Base-by-base conservation (phyloP, 805 yeast genomes). In the Spencermartinsiella europaea region DNA sequence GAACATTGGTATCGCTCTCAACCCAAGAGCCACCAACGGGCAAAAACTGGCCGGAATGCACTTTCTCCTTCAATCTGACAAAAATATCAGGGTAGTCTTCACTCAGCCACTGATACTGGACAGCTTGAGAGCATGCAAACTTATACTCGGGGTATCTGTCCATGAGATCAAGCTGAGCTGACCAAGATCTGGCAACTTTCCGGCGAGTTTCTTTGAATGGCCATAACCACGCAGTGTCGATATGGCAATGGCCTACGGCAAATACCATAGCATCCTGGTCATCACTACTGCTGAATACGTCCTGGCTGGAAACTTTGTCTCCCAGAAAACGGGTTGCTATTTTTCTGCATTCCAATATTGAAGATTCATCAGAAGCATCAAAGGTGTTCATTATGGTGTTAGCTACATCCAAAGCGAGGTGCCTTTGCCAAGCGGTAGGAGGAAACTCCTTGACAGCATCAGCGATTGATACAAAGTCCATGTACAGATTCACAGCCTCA, bases 141-240 rank as follows among this genome's bases (percentile, higher is more conserved):
- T 81, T 80, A 61, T 85, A 88, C 67, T 90, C 97, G 0, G 96
- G 96, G 55, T 85, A 90, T 54, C 79, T 73, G 42, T 86, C 89
- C 59, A 91, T 78, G 40, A 90, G 64, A 45, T 85, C 81, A 40
- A 89, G 69, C 67, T 90, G 97, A 10, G 95, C 79, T 0, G 95
- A 80, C 96, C 96, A 90, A 4, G 95, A 86, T 55, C 97, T 75
- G 2, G 89, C 95, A 47, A 90, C 79, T 60, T 90, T 90, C 45
- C 96, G 76, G 57, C 84, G 81, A 1, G 96, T 86, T 63, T 90
- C 96, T 2, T 95, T 95, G 71, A 84, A 89, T 17, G 96, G 96
- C 97, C 97, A 90, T 49, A 87, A 72, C 97, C n/a, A n/a, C n/a
- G n/a, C n/a, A n/a, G n/a, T n/a, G n/a, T n/a, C n/a, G n/a, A n/a